Evolutionary conservation across 108 stramenopile genomes (phyloP).

Genomic region (Skeletonema tropicum): DNA sequence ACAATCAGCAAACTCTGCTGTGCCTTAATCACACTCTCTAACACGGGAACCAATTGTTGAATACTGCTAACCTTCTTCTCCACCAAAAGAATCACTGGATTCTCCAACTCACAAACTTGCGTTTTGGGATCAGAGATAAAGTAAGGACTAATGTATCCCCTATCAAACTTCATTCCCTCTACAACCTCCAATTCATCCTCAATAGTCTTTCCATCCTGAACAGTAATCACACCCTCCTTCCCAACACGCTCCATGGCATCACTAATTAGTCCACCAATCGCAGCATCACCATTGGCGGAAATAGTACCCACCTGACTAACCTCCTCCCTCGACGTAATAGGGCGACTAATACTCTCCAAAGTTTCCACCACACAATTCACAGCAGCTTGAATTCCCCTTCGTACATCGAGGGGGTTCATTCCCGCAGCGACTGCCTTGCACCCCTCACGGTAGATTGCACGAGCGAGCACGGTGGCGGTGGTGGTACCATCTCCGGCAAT

Average conservation of each 20-base stretch:
- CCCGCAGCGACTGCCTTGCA: constrained; percentile 99
- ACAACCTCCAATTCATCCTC: constrained; percentile 99
- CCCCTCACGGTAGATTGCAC: constrained; percentile 98
- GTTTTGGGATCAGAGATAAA: constrained; percentile 99
- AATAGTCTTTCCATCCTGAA: constrained; percentile 99
- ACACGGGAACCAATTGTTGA: constrained; percentile 94
- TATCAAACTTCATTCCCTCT: constrained; percentile 99
- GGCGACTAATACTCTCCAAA: constrained; percentile 87
- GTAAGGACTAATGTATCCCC: constrained; percentile 99
- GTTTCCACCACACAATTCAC: constrained; percentile 90
- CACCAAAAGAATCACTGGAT: constrained; percentile 96
- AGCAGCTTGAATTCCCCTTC: constrained; percentile 95
- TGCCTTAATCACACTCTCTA: constrained; percentile 94
- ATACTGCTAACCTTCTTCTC: constrained; percentile 98
- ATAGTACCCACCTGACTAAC: constrained; percentile 99
- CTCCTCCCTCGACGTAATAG: constrained; percentile 97
- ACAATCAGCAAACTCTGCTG: constrained; percentile 95
- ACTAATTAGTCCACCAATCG: constrained; percentile 94
- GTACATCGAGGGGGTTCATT: constrained; percentile 97
- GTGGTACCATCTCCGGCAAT: constrained; percentile 99
- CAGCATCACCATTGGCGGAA: constrained; percentile 96
- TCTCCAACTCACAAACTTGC: constrained; percentile 95
- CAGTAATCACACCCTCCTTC: constrained; percentile 99
- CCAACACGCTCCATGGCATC: constrained; percentile 99
- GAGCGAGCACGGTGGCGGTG: constrained; percentile 98